Percentiles rank a stretch among this genome's conserved stretches.
These are phyloP conservation scores for Cutaneotrichosporon cutaneum DNA, from an alignment of 1,284 basidiomycete genomes.

Conservation along the genomic window DNA sequence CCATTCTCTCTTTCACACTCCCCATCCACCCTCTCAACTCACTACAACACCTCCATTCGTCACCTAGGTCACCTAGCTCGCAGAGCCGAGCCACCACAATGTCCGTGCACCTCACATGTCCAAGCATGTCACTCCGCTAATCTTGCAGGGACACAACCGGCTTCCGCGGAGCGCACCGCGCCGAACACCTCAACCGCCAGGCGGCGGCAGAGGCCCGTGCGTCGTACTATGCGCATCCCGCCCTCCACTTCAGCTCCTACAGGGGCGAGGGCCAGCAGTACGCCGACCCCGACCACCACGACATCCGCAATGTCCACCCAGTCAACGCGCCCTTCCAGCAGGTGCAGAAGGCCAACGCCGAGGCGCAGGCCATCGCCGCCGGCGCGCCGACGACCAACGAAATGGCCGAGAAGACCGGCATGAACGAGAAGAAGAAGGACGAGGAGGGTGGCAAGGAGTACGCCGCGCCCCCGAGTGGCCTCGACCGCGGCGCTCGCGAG, in stretches of 20 bases:
- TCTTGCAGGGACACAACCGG: slow-evolving; percentile 35
- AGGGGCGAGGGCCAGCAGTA: slow-evolving; percentile 8
- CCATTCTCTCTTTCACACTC: neutral
- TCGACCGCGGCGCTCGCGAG: slow-evolving; percentile 40
- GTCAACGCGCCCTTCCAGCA: slow-evolving; percentile 32
- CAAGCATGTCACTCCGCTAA: neutral
- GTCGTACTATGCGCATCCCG: slow-evolving; percentile 47
- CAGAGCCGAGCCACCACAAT: neutral
- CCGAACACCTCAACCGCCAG: slow-evolving; percentile 40
- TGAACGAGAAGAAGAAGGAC: slow-evolving; percentile 18
- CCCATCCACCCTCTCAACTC: neutral
- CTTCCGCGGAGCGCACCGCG: slow-evolving; percentile 24
- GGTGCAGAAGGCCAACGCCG: neutral
- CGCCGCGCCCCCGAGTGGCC: slow-evolving; percentile 34
- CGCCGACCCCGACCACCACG: slow-evolving; percentile 16
- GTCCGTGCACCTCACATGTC: neutral
- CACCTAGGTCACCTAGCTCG: neutral
- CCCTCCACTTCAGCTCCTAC: slow-evolving; percentile 42
- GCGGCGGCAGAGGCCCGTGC: slow-evolving; percentile 46
- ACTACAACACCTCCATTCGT: neutral
- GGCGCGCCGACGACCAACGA: slow-evolving; percentile 2
- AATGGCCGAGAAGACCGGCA: slow-evolving; percentile 8
- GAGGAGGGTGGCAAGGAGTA: slow-evolving; percentile 39
- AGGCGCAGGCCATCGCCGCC: neutral
- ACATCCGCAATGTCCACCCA: slow-evolving; percentile 29